Conservation (phyloP, 768 basidiomycete species). For the Rhodocollybia butyracea region DNA sequence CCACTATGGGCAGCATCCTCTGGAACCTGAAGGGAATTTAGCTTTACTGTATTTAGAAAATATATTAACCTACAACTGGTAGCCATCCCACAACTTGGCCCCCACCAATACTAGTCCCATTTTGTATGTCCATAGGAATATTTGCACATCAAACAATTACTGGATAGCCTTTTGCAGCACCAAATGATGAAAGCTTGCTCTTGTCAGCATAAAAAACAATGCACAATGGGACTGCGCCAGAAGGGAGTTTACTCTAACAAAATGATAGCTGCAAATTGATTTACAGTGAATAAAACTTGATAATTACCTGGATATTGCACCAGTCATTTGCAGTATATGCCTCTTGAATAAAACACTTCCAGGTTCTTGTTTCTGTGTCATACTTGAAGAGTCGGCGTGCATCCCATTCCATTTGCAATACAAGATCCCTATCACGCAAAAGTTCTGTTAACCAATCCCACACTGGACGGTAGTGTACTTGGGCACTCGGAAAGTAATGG, state of each 20-base stretch:
- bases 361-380: slow-evolving; percentile 21
- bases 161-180: slow-evolving; percentile 34
- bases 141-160: slow-evolving; percentile 30
- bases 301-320: slow-evolving; percentile 37
- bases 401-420: slow-evolving; percentile 32
- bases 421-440: slow-evolving; percentile 17
- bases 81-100: slow-evolving; percentile 35
- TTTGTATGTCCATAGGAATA: slow-evolving; percentile 27
- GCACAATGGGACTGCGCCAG: slow-evolving; percentile 20
- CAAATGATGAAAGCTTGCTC: slow-evolving; percentile 33
- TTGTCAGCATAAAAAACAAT: slow-evolving; percentile 41
- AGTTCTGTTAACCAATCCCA: slow-evolving; percentile 27
- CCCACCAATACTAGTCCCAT: slow-evolving; percentile 30
- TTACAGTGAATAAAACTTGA: no score
- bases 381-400: slow-evolving; percentile 27
- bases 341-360: slow-evolving; percentile 27
- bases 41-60: neutral
- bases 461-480: slow-evolving; percentile 13
- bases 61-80: slow-evolving; percentile 27
- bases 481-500: neutral
- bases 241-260: neutral
- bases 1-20: slow-evolving; percentile 27
- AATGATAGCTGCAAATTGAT: no score
- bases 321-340: slow-evolving; percentile 34
- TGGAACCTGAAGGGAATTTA: slow-evolving; percentile 19